Percentiles rank a stretch among this genome's conserved stretches.
Evolutionary conservation across 169 alveolate species (phyloP).

Genomic region (Plasmodium coatneyi): DNA sequence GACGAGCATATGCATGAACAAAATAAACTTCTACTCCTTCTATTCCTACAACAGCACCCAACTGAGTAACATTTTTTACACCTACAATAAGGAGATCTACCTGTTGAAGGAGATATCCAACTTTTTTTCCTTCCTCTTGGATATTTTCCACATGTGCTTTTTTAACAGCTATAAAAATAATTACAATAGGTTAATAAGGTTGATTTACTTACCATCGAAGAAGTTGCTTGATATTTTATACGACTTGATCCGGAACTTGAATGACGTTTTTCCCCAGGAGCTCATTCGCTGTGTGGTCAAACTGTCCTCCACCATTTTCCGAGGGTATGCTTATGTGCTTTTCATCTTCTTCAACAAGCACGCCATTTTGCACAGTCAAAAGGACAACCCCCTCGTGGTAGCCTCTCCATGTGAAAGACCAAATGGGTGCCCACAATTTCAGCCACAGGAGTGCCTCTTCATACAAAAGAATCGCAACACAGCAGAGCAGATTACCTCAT

Average conservation of each 20-base stretch:
- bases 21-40: constrained; percentile 60
- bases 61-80: constrained; percentile 31
- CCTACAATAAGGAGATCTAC: constrained; percentile 68
- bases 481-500: neutral
- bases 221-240: constrained; percentile 14
- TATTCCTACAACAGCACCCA: constrained; percentile 50
- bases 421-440: neutral
- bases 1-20: constrained; percentile 60
- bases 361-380: constrained; percentile 9
- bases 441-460: neutral
- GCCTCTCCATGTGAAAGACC: neutral
- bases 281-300: constrained; percentile 39
- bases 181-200: constrained; percentile 51
- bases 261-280: constrained; percentile 49
- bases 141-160: constrained; percentile 42
- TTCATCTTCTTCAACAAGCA: constrained; percentile 54
- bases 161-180: constrained; percentile 65
- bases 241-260: neutral
- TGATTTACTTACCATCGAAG: constrained; percentile 39
- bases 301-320: constrained; percentile 43
- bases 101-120: constrained; percentile 28
- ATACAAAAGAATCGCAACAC: neutral
- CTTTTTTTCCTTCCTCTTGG: constrained; percentile 35
- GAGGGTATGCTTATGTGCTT: constrained; percentile 52
- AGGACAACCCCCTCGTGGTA: neutral